Evolutionary conservation across 306 rosid species (phyloP), one percentile per base, ranked within the genome.

Genomic region (Calophaca sinica): DNA sequence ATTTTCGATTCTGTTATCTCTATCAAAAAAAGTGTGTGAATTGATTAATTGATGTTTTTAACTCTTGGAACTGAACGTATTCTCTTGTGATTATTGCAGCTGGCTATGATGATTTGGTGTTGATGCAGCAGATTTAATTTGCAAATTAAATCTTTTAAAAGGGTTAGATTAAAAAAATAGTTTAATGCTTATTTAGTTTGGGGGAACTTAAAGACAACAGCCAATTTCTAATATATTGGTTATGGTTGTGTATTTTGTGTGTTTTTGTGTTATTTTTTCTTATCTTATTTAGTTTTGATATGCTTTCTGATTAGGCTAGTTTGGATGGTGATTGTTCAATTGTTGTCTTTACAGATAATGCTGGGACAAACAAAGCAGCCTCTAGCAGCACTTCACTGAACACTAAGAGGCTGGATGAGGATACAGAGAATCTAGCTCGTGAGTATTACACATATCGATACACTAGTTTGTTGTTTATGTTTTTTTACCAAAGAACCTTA

Each of bases 301-400:
- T 20, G 26, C 26, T 32, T 44, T 76, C 53, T 29, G 50, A 7
- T 39, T 20, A 20, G 26, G 26, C 26, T 20, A 20, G 26, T 70
- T 32, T 38, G 49, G 35, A 13, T 31, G 12, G 5, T 51, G 66
- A 70, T 60, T 51, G 38, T 61, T 78, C 3, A 36, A 53, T 33
- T 54, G 62, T 65, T 68, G 55, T 55, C 2, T 2, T 62, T 79
- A 32, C 75, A 66, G 64, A 33, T 64, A 71, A 63, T 74, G 96
- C 93, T 63, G 98, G 92, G 5, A 86, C 92, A 50, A 93, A 93
- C 55, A 90, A 87, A 75, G 88, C 98, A 39, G 98, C 98, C 12
- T 88, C 98, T 6, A 93, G 98, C 73, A 81, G 94, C 84, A 93
- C 98, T 28, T 68, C 26, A 20, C 26, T 20, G 26, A 20, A 20